Evolutionary conservation across 495 filamentous ascomycete genomes (phyloP), one percentile per base, ranked within the genome.

Genomic region (Platismatia glauca): DNA sequence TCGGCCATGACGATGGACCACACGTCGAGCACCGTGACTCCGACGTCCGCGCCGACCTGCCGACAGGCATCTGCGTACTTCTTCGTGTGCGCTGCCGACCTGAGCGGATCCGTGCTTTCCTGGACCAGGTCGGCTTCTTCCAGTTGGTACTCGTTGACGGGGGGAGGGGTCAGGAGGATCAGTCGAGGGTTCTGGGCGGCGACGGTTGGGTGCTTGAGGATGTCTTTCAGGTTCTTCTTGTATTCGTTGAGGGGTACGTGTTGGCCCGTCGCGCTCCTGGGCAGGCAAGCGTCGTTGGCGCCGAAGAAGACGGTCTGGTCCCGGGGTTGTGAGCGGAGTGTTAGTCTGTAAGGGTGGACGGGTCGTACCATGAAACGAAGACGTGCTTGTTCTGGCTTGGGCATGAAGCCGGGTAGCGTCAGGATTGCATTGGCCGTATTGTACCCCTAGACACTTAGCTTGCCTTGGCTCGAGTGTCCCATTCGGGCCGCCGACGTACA

Each of bases 271-370:
- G 73, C 74, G 18, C 78, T 75, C 46, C 77, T 73, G 24, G 78
- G 77, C n/a, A 92, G 67, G 60, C 79, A 80, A 9, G 91, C 86
- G 71, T 96, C 91, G 70, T 96, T 96, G 68, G 91, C 89, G 22
- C 91, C 91, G 63, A 95, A 84, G 68, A 94, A 90, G 65, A 96
- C 76, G 29, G 86, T 79, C 89, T 93, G 59, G 7, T 5, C 16
- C 33, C 18, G 11, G 34, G 59, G 59, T 59, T 9, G 66, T 50
- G 34, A 27, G 43, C 43, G 20, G 34, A 13, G 34, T 18, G 15
- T 58, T 33, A 18, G 41, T 8, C 16, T 18, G 29, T n/a, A 44
- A 15, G 24, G 18, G 39, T 8, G 22, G 16, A 4, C 34, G 27
- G 57, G 27, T 71, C 75, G 61, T 77, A 94, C 90, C 76, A 95